Base-by-base conservation (phyloP, 2,329 filamentous ascomycete genomes). In the Colletotrichum lentis region DNA sequence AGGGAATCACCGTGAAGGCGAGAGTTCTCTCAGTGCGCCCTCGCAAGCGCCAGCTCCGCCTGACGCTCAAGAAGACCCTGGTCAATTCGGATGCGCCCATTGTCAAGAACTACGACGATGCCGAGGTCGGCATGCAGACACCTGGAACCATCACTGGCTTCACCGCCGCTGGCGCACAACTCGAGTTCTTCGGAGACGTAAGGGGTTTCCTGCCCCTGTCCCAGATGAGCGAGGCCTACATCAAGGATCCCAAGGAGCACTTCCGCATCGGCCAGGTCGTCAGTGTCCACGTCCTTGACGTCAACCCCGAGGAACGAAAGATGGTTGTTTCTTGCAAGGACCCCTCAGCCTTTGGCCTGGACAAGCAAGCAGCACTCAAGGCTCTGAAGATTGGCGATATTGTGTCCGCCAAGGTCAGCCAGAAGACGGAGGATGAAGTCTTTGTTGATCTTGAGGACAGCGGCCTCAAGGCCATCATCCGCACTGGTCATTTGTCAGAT, bases 221-320 rank as follows among this genome's bases (percentile, higher is more conserved):
- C 1, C 95, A 99, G 79, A 99, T 99, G 96, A 98, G 96, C 77
- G 96, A 99, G 77, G 94, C 94, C 12, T 97, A 91, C 76, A 97
- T 99, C 74, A 88, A 91, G 72, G 92, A 97, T 74, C 94, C 96
- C 5, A 88, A 87, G 53, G 90, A 96, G 74, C 94, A 98, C 79
- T 99, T 99, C 82, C 89, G 91, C 43, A 81, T 89, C 50, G 96
- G 96, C 0, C 96, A 99, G 77, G 95, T 97, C 1, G 91, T 99
- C 72, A 96, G 89, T 74, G 92, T 97, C 22, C 92, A 95, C 74
- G 89, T 96, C n/a, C 79, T 97, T 41, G 91, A 90, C 57, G 88
- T 97, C 57, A 89, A 97, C 73, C 82, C 89, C 1, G 88, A 91
- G 65, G 83, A 86, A 46, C 84, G 86, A 69, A 90, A 91, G 72